Percentiles rank a stretch among this genome's conserved stretches.
phyloP scores from a whole-genome alignment of 305 asterid genomes.

The Lippia alba region DNA sequence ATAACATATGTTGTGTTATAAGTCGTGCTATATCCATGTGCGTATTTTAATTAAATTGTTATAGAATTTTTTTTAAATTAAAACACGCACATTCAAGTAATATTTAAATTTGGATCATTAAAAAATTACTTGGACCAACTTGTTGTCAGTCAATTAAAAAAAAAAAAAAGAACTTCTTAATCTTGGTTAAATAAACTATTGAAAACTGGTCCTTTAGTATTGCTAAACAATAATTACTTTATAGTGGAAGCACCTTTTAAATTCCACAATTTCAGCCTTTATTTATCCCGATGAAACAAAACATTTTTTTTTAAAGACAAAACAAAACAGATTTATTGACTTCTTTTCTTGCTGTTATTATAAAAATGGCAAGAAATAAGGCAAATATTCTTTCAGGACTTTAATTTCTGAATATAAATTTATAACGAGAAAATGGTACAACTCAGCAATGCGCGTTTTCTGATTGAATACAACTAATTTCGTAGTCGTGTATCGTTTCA shows the following conservation, averaged over 20 bases:
- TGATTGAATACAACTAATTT: slow-evolving; percentile 2
- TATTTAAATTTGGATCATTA: too few relatives aligned
- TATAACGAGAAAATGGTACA: slow-evolving; percentile 35
- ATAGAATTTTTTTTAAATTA: too few relatives aligned
- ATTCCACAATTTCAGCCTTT: slow-evolving; percentile 19
- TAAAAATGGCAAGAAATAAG: background rate
- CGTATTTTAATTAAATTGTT: too few relatives aligned
- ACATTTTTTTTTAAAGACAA: too few relatives aligned
- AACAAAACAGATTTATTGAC: slow-evolving; percentile 21
- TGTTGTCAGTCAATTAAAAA: too few relatives aligned
- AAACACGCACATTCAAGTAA: too few relatives aligned
- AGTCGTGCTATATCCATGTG: too few relatives aligned
- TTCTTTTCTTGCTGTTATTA: background rate
- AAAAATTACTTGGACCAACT: too few relatives aligned
- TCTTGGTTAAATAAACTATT: background rate
- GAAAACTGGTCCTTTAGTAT: slow-evolving; percentile 1
- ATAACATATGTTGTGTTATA: too few relatives aligned
- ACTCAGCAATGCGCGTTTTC: slow-evolving; percentile 46
- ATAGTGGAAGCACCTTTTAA: slow-evolving; percentile 12
- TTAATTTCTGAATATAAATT: background rate
- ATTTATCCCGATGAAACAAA: background rate
- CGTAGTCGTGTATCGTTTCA: background rate
- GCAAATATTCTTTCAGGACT: slow-evolving; percentile 1
- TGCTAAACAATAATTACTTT: slow-evolving; percentile 16
- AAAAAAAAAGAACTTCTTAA: too few relatives aligned